These are phyloP conservation scores for Kluyveromyces sp. DNA, from an alignment of 1,139 yeast species.

Conservation along the genomic window DNA sequence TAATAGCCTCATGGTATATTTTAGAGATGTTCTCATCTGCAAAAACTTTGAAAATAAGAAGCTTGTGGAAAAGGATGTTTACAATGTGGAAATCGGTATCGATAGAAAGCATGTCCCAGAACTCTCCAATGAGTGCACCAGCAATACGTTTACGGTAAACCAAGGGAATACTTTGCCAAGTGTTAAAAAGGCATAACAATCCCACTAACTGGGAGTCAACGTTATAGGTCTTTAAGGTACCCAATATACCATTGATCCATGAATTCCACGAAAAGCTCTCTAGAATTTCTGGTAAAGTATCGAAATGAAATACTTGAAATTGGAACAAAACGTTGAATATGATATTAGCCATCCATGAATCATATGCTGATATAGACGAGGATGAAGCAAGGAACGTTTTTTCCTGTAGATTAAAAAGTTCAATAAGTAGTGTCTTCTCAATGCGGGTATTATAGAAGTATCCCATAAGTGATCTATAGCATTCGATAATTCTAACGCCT, in stretches of 20 bases:
- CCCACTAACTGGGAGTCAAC: constrained; percentile 23
- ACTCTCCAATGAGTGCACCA: constrained; percentile 7
- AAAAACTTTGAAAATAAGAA: constrained; percentile 20
- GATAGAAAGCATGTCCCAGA: constrained; percentile 16
- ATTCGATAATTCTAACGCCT: constrained; percentile 23
- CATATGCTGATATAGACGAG: constrained; percentile 25
- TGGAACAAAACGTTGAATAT: constrained; percentile 25
- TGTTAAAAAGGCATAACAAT: constrained; percentile 23
- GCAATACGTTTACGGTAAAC: constrained; percentile 8
- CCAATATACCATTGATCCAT: constrained; percentile 20
- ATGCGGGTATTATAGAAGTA: constrained; percentile 8
- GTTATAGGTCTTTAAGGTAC: constrained; percentile 22
- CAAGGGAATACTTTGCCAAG: constrained; percentile 21
- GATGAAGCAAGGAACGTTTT: constrained; percentile 11
- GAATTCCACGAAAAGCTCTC: constrained; percentile 17
- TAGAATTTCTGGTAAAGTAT: constrained; percentile 12
- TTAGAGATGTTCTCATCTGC: constrained; percentile 6
- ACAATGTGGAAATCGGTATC: constrained; percentile 19
- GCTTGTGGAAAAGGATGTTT: constrained; percentile 17
- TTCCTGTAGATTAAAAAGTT: constrained; percentile 7
- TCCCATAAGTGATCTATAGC: constrained; percentile 17
- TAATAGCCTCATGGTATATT: constrained; percentile 3
- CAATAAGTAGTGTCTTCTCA: constrained; percentile 1
- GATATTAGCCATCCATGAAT: constrained; percentile 20
- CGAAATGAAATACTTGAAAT: constrained; percentile 17